phyloP scores from a whole-genome alignment of 1,139 yeast species.

The Pneumocystis carinii region DNA sequence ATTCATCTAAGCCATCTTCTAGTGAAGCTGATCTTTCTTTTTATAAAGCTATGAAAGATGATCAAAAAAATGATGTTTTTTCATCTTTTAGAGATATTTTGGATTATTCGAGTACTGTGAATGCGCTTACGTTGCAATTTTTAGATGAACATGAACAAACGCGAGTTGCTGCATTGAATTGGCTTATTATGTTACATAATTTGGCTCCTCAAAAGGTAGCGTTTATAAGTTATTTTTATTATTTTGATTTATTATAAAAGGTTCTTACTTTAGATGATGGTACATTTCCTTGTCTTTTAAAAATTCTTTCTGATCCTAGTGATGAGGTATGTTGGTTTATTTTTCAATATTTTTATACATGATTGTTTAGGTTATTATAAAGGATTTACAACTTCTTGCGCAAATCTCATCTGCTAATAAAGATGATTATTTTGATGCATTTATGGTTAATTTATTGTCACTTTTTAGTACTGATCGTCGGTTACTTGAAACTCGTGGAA shows the following conservation, averaged over 20 bases:
- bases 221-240: neutral
- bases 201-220: conserved; percentile 29
- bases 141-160: conserved; percentile 65
- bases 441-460: conserved; percentile 55
- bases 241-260: conserved; percentile 20
- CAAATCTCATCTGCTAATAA: conserved; percentile 65
- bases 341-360: neutral
- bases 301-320: conserved; percentile 73
- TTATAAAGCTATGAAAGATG: conserved; percentile 4
- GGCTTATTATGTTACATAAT: conserved; percentile 74
- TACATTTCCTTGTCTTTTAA: conserved; percentile 63
- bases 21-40: neutral
- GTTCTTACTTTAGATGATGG: conserved; percentile 43
- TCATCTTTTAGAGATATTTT: conserved; percentile 22
- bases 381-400: conserved; percentile 61
- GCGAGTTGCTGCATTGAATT: conserved; percentile 71
- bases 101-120: conserved; percentile 45
- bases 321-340: conserved; percentile 30
- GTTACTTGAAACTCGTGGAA: conserved; percentile 57
- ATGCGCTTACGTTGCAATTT: conserved; percentile 46
- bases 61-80: conserved; percentile 6
- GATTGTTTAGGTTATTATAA: conserved; percentile 42
- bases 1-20: neutral
- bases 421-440: conserved; percentile 61
- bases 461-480: conserved; percentile 55